phyloP scores from a whole-genome alignment of 2,329 filamentous ascomycete genomes.

The Alternaria sp. region DNA sequence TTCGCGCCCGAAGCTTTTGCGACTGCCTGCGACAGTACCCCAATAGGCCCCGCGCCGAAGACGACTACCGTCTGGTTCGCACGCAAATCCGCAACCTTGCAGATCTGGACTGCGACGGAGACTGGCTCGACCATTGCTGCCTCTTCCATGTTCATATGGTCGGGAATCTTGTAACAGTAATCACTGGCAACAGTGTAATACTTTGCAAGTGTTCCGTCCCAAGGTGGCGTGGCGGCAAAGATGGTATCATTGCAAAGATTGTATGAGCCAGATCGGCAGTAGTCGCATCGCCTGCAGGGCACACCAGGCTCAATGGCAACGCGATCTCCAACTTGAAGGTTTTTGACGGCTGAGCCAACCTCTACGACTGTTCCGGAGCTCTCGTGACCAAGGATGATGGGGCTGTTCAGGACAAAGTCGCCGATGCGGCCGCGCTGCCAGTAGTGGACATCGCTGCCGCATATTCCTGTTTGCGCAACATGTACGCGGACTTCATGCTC shows the following conservation, averaged over 20 bases:
- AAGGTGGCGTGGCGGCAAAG: conserved; percentile 34
- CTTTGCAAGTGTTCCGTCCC: conserved; percentile 33
- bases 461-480: conserved; percentile 82
- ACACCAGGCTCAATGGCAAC: conserved; percentile 39
- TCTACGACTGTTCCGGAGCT: conserved; percentile 31
- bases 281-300: conserved; percentile 26
- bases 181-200: conserved; percentile 32
- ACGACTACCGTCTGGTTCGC: conserved; percentile 12
- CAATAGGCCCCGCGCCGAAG: conserved; percentile 18
- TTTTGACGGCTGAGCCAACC: conserved; percentile 29
- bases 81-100: conserved; percentile 20
- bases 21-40: conserved; percentile 31
- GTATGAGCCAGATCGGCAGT: conserved; percentile 24
- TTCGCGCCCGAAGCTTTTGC: conserved; percentile 27
- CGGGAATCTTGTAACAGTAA: conserved; percentile 35
- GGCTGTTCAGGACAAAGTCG: conserved; percentile 26
- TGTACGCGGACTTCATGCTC: conserved; percentile 72
- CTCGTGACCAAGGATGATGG: conserved; percentile 39
- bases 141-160: conserved; percentile 31
- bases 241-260: conserved; percentile 32
- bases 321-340: conserved; percentile 31
- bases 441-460: conserved; percentile 64
- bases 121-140: conserved; percentile 37
- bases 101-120: conserved; percentile 32
- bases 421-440: conserved; percentile 35